These are phyloP conservation scores for Fusarium albosuccineum DNA, from an alignment of 2,329 filamentous ascomycete genomes.

Conservation along the genomic window DNA sequence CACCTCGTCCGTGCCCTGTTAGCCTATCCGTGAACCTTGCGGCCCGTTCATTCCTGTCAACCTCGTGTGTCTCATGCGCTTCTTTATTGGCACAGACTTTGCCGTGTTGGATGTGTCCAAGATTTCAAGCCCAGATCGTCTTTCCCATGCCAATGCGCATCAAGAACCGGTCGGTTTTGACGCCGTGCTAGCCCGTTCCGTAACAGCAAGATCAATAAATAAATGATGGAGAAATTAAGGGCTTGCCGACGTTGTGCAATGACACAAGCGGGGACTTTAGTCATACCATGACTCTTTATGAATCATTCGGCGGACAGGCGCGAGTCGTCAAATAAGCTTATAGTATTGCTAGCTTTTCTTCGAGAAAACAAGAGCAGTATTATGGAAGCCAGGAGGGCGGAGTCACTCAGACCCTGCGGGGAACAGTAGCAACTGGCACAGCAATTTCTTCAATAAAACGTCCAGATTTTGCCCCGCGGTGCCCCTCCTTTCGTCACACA, in stretches of 20 bases:
- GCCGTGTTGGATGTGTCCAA: background rate
- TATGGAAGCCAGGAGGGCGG: slow-evolving; percentile 9
- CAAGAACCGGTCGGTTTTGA: background rate
- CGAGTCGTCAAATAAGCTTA: slow-evolving; percentile 20
- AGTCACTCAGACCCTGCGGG: slow-evolving; percentile 15
- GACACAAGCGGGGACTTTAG: background rate
- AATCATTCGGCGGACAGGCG: slow-evolving; percentile 30
- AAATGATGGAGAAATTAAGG: background rate
- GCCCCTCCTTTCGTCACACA: slow-evolving; percentile 33
- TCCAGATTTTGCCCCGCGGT: slow-evolving; percentile 35
- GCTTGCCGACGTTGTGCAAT: background rate
- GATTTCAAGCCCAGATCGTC: background rate
- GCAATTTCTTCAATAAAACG: slow-evolving; percentile 15
- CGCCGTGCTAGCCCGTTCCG: background rate
- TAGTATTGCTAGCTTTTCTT: slow-evolving; percentile 18
- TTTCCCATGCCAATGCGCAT: background rate
- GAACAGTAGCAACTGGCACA: slow-evolving; percentile 14
- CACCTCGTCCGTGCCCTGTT: slow-evolving; percentile 32
- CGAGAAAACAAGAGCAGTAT: slow-evolving; percentile 10
- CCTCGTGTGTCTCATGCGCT: slow-evolving; percentile 27
- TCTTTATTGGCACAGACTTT: slow-evolving; percentile 24
- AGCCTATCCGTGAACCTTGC: slow-evolving; percentile 24
- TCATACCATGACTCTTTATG: slow-evolving; percentile 12
- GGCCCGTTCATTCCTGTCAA: slow-evolving; percentile 22
- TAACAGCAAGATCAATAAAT: no score